These are phyloP conservation scores for Hirschioporus abietinus DNA, from an alignment of 768 basidiomycete genomes.

Conservation along the genomic window DNA sequence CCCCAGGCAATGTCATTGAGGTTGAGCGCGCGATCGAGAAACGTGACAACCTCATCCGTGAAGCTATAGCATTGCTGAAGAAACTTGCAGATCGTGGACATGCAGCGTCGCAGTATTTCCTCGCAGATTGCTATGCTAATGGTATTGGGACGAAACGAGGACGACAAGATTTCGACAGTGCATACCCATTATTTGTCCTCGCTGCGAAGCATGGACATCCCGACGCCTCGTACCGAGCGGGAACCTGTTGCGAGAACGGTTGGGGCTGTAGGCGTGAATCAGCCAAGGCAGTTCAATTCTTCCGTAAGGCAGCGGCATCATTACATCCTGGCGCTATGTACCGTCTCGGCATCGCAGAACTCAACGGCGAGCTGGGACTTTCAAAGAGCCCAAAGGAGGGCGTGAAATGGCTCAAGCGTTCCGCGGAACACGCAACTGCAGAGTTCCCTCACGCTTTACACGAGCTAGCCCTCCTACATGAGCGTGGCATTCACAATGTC, in stretches of 20 bases:
- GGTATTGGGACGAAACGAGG: conserved; percentile 91
- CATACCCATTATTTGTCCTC: conserved; percentile 92
- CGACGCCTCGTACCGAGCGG: conserved; percentile 91
- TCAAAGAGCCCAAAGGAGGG: conserved; percentile 90
- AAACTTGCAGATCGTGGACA: conserved; percentile 92
- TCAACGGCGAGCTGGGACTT: conserved; percentile 90
- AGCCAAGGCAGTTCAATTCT: conserved; percentile 88
- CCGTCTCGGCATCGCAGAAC: conserved; percentile 90
- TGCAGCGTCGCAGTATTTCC: conserved; percentile 91
- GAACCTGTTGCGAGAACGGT: conserved; percentile 97
- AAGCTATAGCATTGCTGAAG: conserved; percentile 84
- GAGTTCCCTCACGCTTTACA: conserved; percentile 97
- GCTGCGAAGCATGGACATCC: conserved; percentile 97
- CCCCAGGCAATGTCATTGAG: conserved; percentile 69
- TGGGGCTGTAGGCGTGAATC: conserved; percentile 96
- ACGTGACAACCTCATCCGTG: conserved; percentile 82
- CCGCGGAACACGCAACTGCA: conserved; percentile 89
- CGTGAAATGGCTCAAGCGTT: conserved; percentile 97
- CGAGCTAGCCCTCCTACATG: conserved; percentile 89
- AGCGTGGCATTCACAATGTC: conserved; percentile 97
- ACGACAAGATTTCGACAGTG: conserved; percentile 94
- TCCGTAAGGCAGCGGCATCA: conserved; percentile 87
- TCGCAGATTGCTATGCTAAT: conserved; percentile 97
- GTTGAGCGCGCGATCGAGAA: conserved; percentile 78
- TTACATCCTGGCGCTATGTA: conserved; percentile 95